Conservation (phyloP, 108 stramenopile species). For the Chaetoceros muelleri region DNA sequence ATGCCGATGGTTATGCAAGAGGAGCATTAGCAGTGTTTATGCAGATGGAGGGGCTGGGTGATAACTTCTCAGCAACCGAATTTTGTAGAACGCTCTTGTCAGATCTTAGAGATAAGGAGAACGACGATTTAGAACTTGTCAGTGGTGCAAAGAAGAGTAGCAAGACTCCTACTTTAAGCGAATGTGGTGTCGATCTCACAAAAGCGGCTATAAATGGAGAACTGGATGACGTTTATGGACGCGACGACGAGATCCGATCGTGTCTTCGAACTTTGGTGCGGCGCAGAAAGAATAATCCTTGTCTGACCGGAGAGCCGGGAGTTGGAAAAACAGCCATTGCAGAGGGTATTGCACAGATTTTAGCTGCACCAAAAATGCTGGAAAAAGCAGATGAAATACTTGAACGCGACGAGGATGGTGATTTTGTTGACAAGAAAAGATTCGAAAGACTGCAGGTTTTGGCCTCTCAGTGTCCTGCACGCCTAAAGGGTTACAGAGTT, state of each 20-base stretch:
- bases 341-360: constrained; percentile 76
- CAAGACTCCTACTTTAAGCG: constrained; percentile 45
- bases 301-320: constrained; percentile 67
- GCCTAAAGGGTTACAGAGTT: constrained; percentile 56
- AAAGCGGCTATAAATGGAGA: constrained; percentile 44
- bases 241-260: constrained; percentile 58
- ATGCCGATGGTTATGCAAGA: constrained; percentile 23
- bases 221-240: constrained; percentile 62
- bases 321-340: constrained; percentile 57
- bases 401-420: constrained; percentile 26
- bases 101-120: constrained; percentile 34
- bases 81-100: constrained; percentile 52
- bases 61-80: constrained; percentile 33
- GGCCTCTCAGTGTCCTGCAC: constrained; percentile 60
- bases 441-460: constrained; percentile 40
- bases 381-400: constrained; percentile 32
- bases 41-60: constrained; percentile 42
- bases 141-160: constrained; percentile 15
- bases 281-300: constrained; percentile 80
- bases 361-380: constrained; percentile 38
- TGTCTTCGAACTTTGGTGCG: constrained; percentile 61
- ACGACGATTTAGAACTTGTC: constrained; percentile 26
- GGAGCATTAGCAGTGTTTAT: constrained; percentile 49
- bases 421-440: constrained; percentile 21
- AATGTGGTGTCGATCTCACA: constrained; percentile 61